Percentiles rank a stretch among this genome's conserved stretches.
These are phyloP conservation scores for Pleurotus pulmonarius DNA, from an alignment of 768 basidiomycete species.

Conservation along the genomic window DNA sequence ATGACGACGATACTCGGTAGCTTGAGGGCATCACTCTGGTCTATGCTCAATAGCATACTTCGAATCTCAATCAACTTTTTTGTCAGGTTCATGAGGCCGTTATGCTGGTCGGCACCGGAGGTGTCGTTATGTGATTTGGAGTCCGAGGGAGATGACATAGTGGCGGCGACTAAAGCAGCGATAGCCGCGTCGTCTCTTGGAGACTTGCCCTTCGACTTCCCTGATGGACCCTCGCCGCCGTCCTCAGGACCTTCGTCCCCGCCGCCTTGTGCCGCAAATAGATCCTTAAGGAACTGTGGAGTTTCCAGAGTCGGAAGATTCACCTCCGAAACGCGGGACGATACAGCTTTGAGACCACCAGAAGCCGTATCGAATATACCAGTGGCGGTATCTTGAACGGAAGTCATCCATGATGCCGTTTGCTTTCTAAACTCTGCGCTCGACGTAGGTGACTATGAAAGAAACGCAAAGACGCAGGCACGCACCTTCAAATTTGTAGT, in stretches of 20 bases:
- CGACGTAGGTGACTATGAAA: background rate
- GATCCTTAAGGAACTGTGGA: conserved; percentile 69
- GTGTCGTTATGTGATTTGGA: conserved; percentile 37
- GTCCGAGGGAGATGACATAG: conserved; percentile 74
- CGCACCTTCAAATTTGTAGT: conserved; percentile 94
- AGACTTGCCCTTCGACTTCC: conserved; percentile 37
- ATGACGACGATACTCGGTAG: conserved; percentile 98
- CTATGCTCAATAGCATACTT: conserved; percentile 91
- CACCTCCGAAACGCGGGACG: conserved; percentile 55
- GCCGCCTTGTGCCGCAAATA: conserved; percentile 37
- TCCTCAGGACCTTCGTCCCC: conserved; percentile 26
- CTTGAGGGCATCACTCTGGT: conserved; percentile 92
- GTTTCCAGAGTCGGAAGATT: conserved; percentile 50
- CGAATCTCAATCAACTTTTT: conserved; percentile 95
- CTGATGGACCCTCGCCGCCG: conserved; percentile 19
- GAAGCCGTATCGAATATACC: conserved; percentile 72
- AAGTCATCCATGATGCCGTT: conserved; percentile 61
- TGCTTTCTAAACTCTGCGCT: conserved; percentile 68
- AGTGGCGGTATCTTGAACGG: conserved; percentile 67
- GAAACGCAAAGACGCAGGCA: conserved; percentile 4
- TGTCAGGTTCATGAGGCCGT: conserved; percentile 91
- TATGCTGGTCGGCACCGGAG: conserved; percentile 48
- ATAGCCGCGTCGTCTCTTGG: conserved; percentile 61
- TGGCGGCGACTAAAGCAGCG: conserved; percentile 74
- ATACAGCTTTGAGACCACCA: conserved; percentile 58